Percentiles rank a stretch among this genome's conserved stretches.
Conservation (phyloP, 2,329 filamentous ascomycete species). For the Triangularia setosa region DNA sequence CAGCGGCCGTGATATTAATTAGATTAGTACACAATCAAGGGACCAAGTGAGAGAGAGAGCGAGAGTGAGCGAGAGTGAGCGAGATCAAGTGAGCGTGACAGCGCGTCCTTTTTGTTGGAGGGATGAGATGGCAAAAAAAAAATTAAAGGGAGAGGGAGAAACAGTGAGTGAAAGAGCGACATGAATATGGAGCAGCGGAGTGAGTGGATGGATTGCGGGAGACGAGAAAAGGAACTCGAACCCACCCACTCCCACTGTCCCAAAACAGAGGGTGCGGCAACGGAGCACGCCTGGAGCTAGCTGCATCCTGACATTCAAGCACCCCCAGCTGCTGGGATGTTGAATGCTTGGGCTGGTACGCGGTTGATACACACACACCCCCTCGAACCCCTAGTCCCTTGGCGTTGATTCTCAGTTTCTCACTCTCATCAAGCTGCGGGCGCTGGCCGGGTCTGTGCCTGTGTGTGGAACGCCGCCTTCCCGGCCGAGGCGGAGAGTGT, state of each 20-base stretch:
- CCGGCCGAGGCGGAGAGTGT: constrained; percentile 2
- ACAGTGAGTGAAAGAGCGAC: background rate
- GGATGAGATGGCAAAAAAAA: background rate
- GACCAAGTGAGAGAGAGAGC: background rate
- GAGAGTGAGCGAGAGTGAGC: background rate
- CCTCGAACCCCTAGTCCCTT: background rate
- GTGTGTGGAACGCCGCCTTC: constrained; percentile 8
- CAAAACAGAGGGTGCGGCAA: constrained; percentile 5
- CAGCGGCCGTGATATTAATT: constrained; percentile 19
- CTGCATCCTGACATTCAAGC: constrained; percentile 1
- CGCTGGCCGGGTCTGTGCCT: background rate
- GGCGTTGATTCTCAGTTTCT: background rate
- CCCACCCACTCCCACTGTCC: background rate
- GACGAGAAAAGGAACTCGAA: constrained; percentile 1
- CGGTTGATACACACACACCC: background rate
- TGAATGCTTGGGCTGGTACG: no score
- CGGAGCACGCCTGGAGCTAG: background rate
- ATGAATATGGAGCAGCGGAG: background rate
- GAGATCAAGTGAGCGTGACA: background rate
- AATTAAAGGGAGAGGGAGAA: background rate
- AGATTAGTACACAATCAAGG: constrained; percentile 10
- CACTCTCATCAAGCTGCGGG: no score
- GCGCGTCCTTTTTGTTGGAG: background rate
- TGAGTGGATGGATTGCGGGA: constrained; percentile 7
- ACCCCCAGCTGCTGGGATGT: background rate